Evolutionary conservation across 139 green algal species (phyloP).

Genomic region (Micractinium sp.): DNA sequence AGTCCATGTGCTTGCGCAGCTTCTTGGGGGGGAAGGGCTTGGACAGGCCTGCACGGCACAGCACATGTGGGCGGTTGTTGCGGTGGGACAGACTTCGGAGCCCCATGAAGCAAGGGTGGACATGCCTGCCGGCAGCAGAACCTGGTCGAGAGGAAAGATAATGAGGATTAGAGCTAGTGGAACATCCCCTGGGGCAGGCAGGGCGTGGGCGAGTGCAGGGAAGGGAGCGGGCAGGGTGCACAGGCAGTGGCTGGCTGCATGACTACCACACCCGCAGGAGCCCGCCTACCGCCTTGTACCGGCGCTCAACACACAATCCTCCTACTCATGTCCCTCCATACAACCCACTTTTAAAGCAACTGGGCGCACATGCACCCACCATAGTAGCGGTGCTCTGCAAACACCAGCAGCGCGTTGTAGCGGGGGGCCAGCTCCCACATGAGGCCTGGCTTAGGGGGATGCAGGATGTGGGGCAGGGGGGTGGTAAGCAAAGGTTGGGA

Average conservation of each 20-base stretch:
- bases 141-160: background rate
- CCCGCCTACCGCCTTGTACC: background rate
- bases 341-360: background rate
- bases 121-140: background rate
- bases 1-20: slow-evolving; percentile 60
- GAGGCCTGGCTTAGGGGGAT: slow-evolving; percentile 42
- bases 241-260: background rate
- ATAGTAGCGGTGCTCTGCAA: slow-evolving; percentile 65
- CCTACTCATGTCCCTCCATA: too few species aligned
- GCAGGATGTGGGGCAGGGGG: background rate
- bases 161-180: too few species aligned
- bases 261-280: background rate
- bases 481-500: background rate
- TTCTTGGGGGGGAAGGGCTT: slow-evolving; percentile 41
- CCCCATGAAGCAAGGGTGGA: too few species aligned
- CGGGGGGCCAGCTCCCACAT: slow-evolving; percentile 69
- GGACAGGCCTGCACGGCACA: slow-evolving; percentile 13
- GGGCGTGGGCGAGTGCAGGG: too few species aligned
- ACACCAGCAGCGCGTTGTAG: slow-evolving; percentile 58
- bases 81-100: too few species aligned
- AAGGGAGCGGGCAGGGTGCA: too few species aligned
- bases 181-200: too few species aligned
- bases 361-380: background rate
- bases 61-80: background rate
- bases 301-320: too few species aligned